A percentile compares a stretch with the other conserved stretches of the same genome.
Conservation (phyloP, 768 basidiomycete genomes). For the Porphyrellus cyaneotinctus region DNA sequence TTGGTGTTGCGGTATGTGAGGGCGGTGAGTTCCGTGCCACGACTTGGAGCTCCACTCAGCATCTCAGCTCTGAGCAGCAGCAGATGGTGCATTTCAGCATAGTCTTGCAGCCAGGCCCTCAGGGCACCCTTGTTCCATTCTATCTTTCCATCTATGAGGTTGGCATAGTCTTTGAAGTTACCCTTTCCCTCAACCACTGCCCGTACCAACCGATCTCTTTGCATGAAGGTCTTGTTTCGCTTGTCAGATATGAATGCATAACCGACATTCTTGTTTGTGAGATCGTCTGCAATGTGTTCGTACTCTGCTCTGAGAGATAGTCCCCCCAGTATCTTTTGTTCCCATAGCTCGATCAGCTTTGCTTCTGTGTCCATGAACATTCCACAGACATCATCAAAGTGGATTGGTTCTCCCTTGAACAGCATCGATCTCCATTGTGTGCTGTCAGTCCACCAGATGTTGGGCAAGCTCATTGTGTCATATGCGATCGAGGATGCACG, state of each 20-base stretch:
- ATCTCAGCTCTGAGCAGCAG: constrained; percentile 1
- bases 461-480: background rate
- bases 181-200: background rate
- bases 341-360: too few species aligned
- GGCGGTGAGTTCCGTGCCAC: constrained; percentile 4
- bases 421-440: background rate
- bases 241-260: too few species aligned
- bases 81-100: constrained; percentile 6
- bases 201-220: too few species aligned
- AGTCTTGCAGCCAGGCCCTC: constrained; percentile 1
- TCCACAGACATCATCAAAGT: background rate
- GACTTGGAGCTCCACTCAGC: constrained; percentile 13
- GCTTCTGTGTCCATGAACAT: background rate
- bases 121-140: background rate
- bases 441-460: constrained; percentile 6
- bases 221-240: too few species aligned
- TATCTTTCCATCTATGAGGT: background rate
- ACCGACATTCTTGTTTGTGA: too few species aligned
- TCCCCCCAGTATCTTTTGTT: too few species aligned
- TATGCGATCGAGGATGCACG: background rate
- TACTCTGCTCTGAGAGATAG: too few species aligned
- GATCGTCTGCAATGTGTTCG: too few species aligned
- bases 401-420: background rate
- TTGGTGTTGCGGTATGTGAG: background rate
- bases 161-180: background rate